These are phyloP conservation scores for Nicotiana noctiflora DNA, from an alignment of 257 asterid species.

Conservation along the genomic window DNA sequence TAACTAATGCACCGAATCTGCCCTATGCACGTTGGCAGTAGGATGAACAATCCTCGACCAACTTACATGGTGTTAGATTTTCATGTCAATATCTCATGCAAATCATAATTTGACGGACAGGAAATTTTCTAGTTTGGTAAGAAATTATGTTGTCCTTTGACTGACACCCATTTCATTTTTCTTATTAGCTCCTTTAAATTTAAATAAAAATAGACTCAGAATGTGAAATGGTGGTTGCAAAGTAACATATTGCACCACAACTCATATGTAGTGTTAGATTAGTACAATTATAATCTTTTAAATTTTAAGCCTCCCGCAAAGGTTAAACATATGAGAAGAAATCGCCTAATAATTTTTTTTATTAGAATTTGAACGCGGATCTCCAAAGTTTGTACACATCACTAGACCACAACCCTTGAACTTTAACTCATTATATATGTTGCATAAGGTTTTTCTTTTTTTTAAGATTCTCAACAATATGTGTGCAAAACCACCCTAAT, in stretches of 20 bases:
- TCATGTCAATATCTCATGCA: background rate
- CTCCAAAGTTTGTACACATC: no score
- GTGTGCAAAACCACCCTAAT: background rate
- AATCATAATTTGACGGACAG: background rate
- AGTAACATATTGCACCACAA: background rate
- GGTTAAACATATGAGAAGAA: no score
- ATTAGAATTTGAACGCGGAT: background rate
- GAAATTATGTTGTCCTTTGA: background rate
- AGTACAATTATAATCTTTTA: background rate
- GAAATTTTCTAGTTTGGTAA: background rate
- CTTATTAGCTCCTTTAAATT: background rate
- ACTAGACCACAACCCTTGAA: background rate
- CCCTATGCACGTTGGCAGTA: background rate
- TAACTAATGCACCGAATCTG: no score
- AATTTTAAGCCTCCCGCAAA: background rate
- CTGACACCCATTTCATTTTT: background rate
- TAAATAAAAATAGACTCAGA: background rate
- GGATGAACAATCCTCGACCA: slow-evolving; percentile 7
- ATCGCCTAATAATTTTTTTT: background rate
- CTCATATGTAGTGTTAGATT: background rate
- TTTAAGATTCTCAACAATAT: no score
- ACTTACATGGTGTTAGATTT: background rate
- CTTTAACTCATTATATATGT: no score
- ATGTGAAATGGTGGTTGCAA: background rate
- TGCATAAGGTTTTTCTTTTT: no score